Evolutionary conservation across 106 monocot species (phyloP).

Genomic region (Dendrobium nobile): DNA sequence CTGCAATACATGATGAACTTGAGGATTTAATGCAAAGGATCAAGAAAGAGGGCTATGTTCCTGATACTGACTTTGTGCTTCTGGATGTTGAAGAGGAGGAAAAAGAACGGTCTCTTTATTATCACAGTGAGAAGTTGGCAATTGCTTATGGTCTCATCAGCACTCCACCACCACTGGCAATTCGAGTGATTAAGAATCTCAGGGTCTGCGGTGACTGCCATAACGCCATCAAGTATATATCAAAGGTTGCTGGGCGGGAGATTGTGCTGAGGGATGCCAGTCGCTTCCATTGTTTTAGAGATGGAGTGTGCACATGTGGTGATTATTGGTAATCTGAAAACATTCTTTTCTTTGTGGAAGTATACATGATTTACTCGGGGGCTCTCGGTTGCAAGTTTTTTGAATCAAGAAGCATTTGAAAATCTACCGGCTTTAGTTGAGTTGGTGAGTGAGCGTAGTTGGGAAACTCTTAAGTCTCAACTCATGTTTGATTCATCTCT

Average conservation of each 20-base stretch:
- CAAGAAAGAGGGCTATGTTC: constrained; percentile 53
- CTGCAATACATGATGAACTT: constrained; percentile 33
- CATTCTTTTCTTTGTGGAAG: background rate
- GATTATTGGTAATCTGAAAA: constrained; percentile 43
- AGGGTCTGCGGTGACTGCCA: constrained; percentile 58
- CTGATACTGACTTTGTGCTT: constrained; percentile 40
- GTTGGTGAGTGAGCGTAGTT: no score
- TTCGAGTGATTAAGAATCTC: constrained; percentile 32
- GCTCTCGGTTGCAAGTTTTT: no score
- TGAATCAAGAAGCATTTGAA: no score
- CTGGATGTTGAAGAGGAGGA: constrained; percentile 59
- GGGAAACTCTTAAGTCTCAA: no score
- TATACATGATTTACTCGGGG: background rate
- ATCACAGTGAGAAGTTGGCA: constrained; percentile 60
- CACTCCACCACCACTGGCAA: constrained; percentile 18
- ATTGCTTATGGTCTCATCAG: constrained; percentile 55
- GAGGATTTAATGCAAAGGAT: constrained; percentile 49
- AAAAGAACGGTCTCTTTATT: constrained; percentile 38
- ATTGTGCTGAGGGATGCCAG: constrained; percentile 48
- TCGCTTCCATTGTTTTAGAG: constrained; percentile 48
- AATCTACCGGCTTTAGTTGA: no score
- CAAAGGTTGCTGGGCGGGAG: constrained; percentile 35
- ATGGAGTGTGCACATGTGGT: constrained; percentile 43
- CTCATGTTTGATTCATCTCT: no score
- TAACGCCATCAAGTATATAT: constrained; percentile 62